phyloP scores from a whole-genome alignment of 2,329 filamentous ascomycete genomes.

The Cladobotryum mycophilum region DNA sequence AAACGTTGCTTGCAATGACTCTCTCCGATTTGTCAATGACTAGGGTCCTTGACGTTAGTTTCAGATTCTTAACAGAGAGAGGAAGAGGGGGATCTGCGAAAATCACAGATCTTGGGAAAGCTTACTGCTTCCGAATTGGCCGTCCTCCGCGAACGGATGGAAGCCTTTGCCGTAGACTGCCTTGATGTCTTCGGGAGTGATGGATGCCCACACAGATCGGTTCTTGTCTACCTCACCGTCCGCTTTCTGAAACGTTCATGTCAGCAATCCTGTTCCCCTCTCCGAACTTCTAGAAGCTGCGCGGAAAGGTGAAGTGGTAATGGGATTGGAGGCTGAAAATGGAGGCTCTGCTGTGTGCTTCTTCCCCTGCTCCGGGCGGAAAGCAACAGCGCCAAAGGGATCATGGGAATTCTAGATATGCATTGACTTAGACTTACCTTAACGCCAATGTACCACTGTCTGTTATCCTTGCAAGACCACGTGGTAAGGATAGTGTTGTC shows the following conservation, averaged over 20 bases:
- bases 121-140: conserved; percentile 12
- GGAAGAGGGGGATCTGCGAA: background rate
- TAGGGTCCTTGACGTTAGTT: background rate
- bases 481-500: conserved; percentile 16
- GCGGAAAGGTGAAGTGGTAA: too few species aligned
- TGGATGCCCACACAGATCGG: conserved; percentile 15
- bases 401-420: too few species aligned
- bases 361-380: too few species aligned
- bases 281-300: too few species aligned
- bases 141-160: conserved; percentile 16
- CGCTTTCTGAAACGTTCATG: conserved; percentile 2
- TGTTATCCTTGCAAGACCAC: conserved; percentile 15
- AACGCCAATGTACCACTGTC: conserved; percentile 18
- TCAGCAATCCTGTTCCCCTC: background rate
- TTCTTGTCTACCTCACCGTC: conserved; percentile 10
- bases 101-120: background rate
- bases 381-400: too few species aligned
- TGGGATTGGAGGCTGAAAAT: too few species aligned
- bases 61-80: background rate
- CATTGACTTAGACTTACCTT: conserved; percentile 9
- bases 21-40: conserved; percentile 16
- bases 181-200: conserved; percentile 13
- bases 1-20: conserved; percentile 16
- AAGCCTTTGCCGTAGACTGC: conserved; percentile 13
- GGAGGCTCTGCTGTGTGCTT: too few species aligned